Evolutionary conservation across 169 alveolate genomes (phyloP), one percentile per base, ranked within the genome.

Genomic region (Babesia bovis): DNA sequence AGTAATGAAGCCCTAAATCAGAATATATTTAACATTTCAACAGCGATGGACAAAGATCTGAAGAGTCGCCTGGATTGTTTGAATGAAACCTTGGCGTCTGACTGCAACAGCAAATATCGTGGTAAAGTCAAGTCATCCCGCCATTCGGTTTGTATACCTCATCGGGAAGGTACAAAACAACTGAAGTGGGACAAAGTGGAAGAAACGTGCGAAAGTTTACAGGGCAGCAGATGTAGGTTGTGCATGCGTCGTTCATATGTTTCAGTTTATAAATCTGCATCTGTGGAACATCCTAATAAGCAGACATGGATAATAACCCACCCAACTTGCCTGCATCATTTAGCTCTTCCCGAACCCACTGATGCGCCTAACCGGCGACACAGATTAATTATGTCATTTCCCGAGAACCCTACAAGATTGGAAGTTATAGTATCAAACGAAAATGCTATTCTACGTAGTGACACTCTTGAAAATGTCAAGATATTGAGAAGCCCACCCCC

Each of bases 361-460:
- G 97, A 94, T 65, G 66, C 89, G 33, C 97, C 97, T 2, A 65
- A 90, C 42, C 60, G 90, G 63, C 84, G 96, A 25, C 82, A 89
- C 41, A 86, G 86, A 69, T 79, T 94, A 41, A 90, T 86, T 59
- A 88, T 69, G 66, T 81, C 89, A 33, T 90, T 87, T 56, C 96
- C 96, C 12, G 97, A 94, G 69, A 94, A 94, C 66, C 96, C 97
- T 9, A 94, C 94, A 35, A 83, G 97, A 45, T 79, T 94, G 56
- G 97, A 94, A 81, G 97, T 93, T 19, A 58, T 93, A 25, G 85
- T 92, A 17, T 82, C 91, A 33, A 83, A 93, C 50, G 90, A 89
- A 21, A 91, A 87, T 40, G 97, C 96, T 15, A 85, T 94, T 15
- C 79, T 94, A 59, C 82, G 90, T 50, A 79, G 93, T 49, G 92